Base-by-base conservation (phyloP, 192 early-diverging fungal genomes). In the Funneliformis geosporum region DNA sequence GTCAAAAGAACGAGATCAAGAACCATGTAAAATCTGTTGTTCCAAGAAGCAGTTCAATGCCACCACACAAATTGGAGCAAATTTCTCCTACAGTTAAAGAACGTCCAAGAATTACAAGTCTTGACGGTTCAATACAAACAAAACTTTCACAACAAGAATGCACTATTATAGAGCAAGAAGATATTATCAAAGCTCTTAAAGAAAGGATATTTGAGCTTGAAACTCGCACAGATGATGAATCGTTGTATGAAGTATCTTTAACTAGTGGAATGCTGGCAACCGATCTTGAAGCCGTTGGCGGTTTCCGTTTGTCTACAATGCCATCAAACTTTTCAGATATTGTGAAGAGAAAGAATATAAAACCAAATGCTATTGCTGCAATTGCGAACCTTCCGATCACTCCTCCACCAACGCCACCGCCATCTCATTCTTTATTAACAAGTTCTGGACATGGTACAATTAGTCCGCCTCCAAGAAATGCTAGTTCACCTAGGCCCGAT, bases 351-450 rank as follows among this genome's bases (percentile, higher is more conserved):
- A 81, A 81, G 14, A 80, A 77, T 16, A 59, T 46, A 60, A 9
- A 42, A 76, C 4, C 39, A 14, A 73, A 80, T 8, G 42, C 33
- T 33, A 2, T 80, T 39, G 27, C 46, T n/a, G 69, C 65, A 25
- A 27, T 46, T 60, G 78, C 67, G n/a, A 39, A 42, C 28, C 42
- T 74, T 23, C 84, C 84, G 28, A 33, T 80, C 1, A 76, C 80
- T 2, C 84, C 84, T 2, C 84, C 84, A 47, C 80, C 78, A 18
- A 72, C 74, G 27, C 66, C 73, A 2, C 81, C 81, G n/a, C 62
- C 83, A 40, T 78, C 82, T 27, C 75, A 80, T 25, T 80, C 82
- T 60, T 25, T 80, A 8, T 70, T 80, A 38, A 10, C 40, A 8
- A 42, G n/a, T 21, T 79, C 80, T 33, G 43, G 33, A 47, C 61